Evolutionary conservation across 169 alveolate species (phyloP), one percentile per base, ranked within the genome.

Genomic region (Eimeria acervulina): DNA sequence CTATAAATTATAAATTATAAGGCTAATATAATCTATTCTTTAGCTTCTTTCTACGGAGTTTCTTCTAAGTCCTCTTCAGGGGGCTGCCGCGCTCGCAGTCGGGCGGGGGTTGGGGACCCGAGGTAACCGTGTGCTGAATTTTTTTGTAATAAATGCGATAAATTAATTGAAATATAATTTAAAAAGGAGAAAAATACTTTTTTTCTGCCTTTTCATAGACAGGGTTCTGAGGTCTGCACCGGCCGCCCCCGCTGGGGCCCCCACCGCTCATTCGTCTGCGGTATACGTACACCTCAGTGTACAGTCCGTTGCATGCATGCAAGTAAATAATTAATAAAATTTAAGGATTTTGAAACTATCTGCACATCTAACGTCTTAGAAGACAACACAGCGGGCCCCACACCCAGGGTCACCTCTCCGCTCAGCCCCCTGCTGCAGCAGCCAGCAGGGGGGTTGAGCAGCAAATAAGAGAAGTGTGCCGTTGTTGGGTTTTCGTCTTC

Each of bases 381-480:
- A 63, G 19, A n/a, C 76, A 63, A 63, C 84, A 23, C 2, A 19
- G 84, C 33, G 55, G 84, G 84, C 84, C 84, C 84, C 84, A 72
- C 84, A 72, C 36, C 55, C 13, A 33, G 28, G 84, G 84, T 72
- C 84, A 72, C 84, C 52, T 40, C 84, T 12, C n/a, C 74, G n/a
- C 15, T 51, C 59, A 12, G 2, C 15, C 59, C 2, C 59, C 59
- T 51, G 21, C 59, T 17, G 59, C n/a, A 51, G 59, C 59, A 51
- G 21, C 7, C 59, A 51, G 15, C 21, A 51, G 2, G 7, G 0
- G 21, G 21, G 21, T 0, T 17, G 0, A 12, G 15, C 21, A 63
- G 38, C 76, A 63, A 13, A 28, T n/a, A 38, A 1, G 31, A 8
- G 38, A 38, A 26, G 38, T n/a, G 26, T 74, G 85, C 28, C 55